These are phyloP conservation scores for Tephrocybe sp. DNA, from an alignment of 768 basidiomycete genomes.

Conservation along the genomic window DNA sequence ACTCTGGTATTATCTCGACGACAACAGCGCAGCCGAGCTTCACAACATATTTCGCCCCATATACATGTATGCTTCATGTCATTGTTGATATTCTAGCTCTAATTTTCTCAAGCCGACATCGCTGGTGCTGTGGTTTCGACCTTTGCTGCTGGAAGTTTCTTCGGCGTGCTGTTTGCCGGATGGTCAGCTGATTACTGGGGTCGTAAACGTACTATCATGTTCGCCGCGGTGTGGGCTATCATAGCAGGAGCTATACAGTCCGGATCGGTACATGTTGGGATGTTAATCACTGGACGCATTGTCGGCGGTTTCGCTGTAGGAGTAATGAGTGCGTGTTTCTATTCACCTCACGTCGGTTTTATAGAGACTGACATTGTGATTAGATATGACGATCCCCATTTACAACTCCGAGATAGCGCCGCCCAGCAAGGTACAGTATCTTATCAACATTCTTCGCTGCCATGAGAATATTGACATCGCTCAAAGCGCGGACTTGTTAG, in stretches of 20 bases:
- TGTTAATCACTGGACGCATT: slow-evolving; percentile 9
- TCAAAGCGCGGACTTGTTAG: slow-evolving; percentile 11
- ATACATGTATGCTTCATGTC: slow-evolving; percentile 1
- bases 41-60: slow-evolving; percentile 6
- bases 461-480: not conserved
- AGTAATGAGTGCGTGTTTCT: not conserved
- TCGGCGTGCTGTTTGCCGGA: slow-evolving; percentile 9
- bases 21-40: slow-evolving; percentile 9
- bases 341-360: not conserved
- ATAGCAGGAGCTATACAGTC: slow-evolving; percentile 11
- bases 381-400: slow-evolving; percentile 9
- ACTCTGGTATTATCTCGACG: slow-evolving; percentile 12
- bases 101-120: not conserved
- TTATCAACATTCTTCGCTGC: not conserved
- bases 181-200: slow-evolving; percentile 11
- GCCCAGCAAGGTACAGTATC: not conserved
- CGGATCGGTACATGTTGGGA: slow-evolving; percentile 6
- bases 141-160: slow-evolving; percentile 6
- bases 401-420: slow-evolving; percentile 8
- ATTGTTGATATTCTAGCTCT: not conserved
- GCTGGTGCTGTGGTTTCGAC: slow-evolving; percentile 8
- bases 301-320: slow-evolving; percentile 10
- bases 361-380: not conserved
- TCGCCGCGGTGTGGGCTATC: slow-evolving; percentile 8
- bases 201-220: slow-evolving; percentile 6